Evolutionary conservation across 2,329 filamentous ascomycete species (phyloP).

Genomic region (Mariannaea elegans): DNA sequence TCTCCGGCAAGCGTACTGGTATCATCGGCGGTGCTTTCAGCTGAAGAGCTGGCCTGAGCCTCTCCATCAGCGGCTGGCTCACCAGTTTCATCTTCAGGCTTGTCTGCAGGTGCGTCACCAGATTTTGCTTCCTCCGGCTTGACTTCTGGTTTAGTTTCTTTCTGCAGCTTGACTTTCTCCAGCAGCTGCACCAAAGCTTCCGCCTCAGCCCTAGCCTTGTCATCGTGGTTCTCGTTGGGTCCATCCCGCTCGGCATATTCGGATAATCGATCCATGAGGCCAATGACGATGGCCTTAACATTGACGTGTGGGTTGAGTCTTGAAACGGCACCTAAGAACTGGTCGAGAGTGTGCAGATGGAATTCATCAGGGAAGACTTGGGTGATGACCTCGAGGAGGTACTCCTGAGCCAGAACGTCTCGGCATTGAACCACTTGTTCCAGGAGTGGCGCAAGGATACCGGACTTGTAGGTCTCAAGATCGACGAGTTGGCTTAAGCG

Average conservation of each 20-base stretch:
- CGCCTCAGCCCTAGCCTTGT: conserved; percentile 81
- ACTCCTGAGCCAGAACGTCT: conserved; percentile 96
- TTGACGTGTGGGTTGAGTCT: conserved; percentile 96
- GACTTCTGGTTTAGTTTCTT: conserved; percentile 51
- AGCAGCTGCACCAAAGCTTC: conserved; percentile 82
- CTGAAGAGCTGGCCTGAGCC: conserved; percentile 25
- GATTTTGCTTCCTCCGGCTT: conserved; percentile 32
- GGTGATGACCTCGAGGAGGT: conserved; percentile 96
- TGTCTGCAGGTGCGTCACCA: conserved; percentile 29
- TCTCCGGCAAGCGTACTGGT: conserved; percentile 42
- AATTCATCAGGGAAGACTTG: conserved; percentile 99
- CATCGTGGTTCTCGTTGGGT: conserved; percentile 68
- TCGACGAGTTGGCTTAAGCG: conserved; percentile 95
- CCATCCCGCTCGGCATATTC: conserved; percentile 93
- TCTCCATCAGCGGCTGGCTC: conserved; percentile 41
- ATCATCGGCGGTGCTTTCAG: conserved; percentile 41
- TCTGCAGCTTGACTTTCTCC: conserved; percentile 77
- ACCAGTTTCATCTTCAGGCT: conserved; percentile 47
- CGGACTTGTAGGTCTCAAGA: conserved; percentile 90
- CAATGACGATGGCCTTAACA: conserved; percentile 97
- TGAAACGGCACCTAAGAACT: conserved; percentile 92
- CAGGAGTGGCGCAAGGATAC: conserved; percentile 86
- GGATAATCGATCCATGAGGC: conserved; percentile 94
- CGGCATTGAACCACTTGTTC: conserved; percentile 98
- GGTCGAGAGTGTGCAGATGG: conserved; percentile 94